Conservation (phyloP, 352 stramenopile species). For the Pythium phragmiticola region DNA sequence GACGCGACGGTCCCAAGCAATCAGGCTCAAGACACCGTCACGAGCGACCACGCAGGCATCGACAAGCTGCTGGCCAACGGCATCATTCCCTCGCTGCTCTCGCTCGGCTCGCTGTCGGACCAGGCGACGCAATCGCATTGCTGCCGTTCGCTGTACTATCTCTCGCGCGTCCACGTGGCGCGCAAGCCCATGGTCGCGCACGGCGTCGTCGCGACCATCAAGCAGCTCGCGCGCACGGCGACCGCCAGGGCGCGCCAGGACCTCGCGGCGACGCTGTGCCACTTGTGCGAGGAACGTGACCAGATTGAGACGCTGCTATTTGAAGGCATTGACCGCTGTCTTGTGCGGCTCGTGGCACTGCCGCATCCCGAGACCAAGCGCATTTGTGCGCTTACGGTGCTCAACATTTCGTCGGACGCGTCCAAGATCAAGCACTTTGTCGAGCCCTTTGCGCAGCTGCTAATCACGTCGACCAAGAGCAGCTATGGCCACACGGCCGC, state of each 20-base stretch:
- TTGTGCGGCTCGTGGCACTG: conserved; percentile 45
- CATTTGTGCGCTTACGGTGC: conserved; percentile 62
- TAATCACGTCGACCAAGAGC: conserved; percentile 37
- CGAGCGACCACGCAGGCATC: conserved; percentile 24
- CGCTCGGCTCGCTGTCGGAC: conserved; percentile 45
- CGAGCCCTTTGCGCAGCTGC: conserved; percentile 56
- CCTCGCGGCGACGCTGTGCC: conserved; percentile 59
- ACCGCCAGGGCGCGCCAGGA: conserved; percentile 42
- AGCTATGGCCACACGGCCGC: conserved; percentile 26
- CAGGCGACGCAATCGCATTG: conserved; percentile 55
- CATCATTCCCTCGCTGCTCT: conserved; percentile 63
- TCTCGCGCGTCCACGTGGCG: conserved; percentile 39
- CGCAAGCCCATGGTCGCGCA: conserved; percentile 58
- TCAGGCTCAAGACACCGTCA: conserved; percentile 1
- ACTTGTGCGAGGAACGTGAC: conserved; percentile 61
- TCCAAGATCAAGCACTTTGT: conserved; percentile 62
- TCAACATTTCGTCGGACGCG: conserved; percentile 67
- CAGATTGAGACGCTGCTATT: conserved; percentile 60
- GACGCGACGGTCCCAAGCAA: conserved; percentile 1
- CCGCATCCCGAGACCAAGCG: conserved; percentile 61
- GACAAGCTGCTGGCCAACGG: conserved; percentile 53
- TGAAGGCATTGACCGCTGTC: conserved; percentile 65
- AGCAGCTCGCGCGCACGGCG: conserved; percentile 41
- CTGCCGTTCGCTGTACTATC: conserved; percentile 66
- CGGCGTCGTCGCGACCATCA: conserved; percentile 47